phyloP scores from a whole-genome alignment of 2,329 filamentous ascomycete genomes.

The Ustulina deusta region DNA sequence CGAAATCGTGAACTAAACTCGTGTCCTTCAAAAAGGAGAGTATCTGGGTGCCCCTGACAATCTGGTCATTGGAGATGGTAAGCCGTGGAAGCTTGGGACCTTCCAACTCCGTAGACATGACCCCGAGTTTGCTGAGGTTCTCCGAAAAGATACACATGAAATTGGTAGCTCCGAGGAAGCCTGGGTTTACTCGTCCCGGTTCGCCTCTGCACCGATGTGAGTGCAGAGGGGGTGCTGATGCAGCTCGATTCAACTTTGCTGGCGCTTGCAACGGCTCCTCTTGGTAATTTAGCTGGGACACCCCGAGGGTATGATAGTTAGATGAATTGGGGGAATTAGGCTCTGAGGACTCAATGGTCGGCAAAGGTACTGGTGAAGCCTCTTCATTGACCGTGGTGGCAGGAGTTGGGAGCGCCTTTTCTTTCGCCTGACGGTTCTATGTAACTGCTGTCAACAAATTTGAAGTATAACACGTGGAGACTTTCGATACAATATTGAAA shows the following conservation, averaged over 20 bases:
- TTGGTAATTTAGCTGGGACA: conserved; percentile 10
- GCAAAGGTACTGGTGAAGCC: conserved; percentile 32
- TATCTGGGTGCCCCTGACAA: conserved; percentile 49
- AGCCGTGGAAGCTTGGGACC: conserved; percentile 43
- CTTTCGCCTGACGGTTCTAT: conserved; percentile 41
- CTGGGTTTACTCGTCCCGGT: conserved; percentile 44
- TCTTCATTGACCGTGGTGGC: conserved; percentile 40
- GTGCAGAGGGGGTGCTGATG: conserved; percentile 50
- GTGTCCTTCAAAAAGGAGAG: conserved; percentile 51
- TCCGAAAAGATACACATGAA: conserved; percentile 51
- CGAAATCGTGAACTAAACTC: conserved; percentile 48
- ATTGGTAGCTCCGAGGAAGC: conserved; percentile 51
- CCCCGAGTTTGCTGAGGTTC: conserved; percentile 47
- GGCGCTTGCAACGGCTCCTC: conserved; percentile 34
- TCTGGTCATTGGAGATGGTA: conserved; percentile 49
- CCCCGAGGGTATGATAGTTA: conserved; percentile 22
- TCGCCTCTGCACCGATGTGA: conserved; percentile 38
- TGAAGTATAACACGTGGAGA: not conserved
- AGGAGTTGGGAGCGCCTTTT: conserved; percentile 42
- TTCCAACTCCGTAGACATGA: conserved; percentile 45
- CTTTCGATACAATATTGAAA: not conserved
- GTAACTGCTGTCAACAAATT: conserved; percentile 15
- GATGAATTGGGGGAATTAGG: conserved; percentile 16
- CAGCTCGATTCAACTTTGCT: conserved; percentile 46
- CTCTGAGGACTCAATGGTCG: conserved; percentile 44